These are phyloP conservation scores for Pseudogymnoascus sp. DNA, from an alignment of 2,329 filamentous ascomycete genomes.

Conservation along the genomic window DNA sequence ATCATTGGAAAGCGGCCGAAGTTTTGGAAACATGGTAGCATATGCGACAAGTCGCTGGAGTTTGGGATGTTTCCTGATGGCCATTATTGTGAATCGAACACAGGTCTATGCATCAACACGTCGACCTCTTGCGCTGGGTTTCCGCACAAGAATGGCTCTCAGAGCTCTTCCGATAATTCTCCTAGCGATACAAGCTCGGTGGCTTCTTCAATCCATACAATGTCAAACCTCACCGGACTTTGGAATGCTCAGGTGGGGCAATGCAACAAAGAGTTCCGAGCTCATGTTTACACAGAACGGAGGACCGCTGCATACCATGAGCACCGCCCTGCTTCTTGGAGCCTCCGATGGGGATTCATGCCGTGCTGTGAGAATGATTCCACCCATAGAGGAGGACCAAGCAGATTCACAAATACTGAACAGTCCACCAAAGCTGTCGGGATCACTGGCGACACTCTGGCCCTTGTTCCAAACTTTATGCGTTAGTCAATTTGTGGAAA, in stretches of 20 bases:
- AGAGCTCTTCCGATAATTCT: slow-evolving; percentile 65
- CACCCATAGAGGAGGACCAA: slow-evolving; percentile 39
- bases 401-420: slow-evolving; percentile 27
- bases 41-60: slow-evolving; percentile 93
- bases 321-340: slow-evolving; percentile 65
- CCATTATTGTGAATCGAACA: slow-evolving; percentile 81
- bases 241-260: slow-evolving; percentile 61
- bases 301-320: slow-evolving; percentile 63
- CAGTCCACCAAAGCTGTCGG: slow-evolving; percentile 32
- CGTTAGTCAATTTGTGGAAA: slow-evolving; percentile 81
- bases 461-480: slow-evolving; percentile 64
- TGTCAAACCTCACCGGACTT: slow-evolving; percentile 82
- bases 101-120: slow-evolving; percentile 89
- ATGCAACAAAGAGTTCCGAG: slow-evolving; percentile 55
- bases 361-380: slow-evolving; percentile 64
- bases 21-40: slow-evolving; percentile 77
- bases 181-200: slow-evolving; percentile 60
- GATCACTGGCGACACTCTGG: slow-evolving; percentile 73
- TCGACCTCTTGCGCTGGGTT: slow-evolving; percentile 67
- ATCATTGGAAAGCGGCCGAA: slow-evolving; percentile 54
- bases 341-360: slow-evolving; percentile 71
- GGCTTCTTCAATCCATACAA: slow-evolving; percentile 74
- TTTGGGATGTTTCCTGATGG: slow-evolving; percentile 76
- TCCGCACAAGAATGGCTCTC: slow-evolving; percentile 62
- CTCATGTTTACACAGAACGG: slow-evolving; percentile 66